Conservation (phyloP, 495 filamentous ascomycete species). For the Penicillium steckii region DNA sequence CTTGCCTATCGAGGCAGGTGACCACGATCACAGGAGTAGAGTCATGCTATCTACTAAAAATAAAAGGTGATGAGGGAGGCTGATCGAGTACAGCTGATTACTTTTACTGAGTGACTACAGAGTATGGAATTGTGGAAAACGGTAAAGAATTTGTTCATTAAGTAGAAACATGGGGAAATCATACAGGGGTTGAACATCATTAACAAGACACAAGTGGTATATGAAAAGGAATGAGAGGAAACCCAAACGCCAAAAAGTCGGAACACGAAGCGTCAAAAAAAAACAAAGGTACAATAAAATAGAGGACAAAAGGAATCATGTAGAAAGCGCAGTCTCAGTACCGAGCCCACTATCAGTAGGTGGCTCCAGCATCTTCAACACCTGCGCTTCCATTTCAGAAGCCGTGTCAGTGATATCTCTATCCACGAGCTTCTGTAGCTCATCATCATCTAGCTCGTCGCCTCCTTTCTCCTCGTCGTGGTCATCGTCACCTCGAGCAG, state of each 20-base stretch:
- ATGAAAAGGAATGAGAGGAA: constrained; percentile 22
- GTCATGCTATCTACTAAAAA: not conserved
- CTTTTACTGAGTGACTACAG: not conserved
- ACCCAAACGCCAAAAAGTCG: constrained; percentile 15
- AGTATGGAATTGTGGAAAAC: not conserved
- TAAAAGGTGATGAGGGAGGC: not conserved
- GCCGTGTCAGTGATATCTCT: constrained; percentile 28
- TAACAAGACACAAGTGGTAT: constrained; percentile 28
- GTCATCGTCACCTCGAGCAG: constrained; percentile 16
- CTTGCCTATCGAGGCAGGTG: constrained; percentile 16
- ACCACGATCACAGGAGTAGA: constrained; percentile 5
- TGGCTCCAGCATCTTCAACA: constrained; percentile 28
- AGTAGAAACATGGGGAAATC: constrained; percentile 20
- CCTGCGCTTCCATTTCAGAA: constrained; percentile 30
- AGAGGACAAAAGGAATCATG: constrained; percentile 8
- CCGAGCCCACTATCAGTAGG: constrained; percentile 47
- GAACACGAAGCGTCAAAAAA: too few species aligned
- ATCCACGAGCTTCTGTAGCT: constrained; percentile 10
- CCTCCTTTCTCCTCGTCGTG: constrained; percentile 10
- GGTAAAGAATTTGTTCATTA: constrained; percentile 10
- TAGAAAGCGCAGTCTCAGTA: constrained; percentile 39
- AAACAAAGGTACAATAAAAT: too few species aligned
- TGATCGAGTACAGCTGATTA: not conserved
- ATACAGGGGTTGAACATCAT: constrained; percentile 19
- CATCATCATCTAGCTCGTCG: constrained; percentile 17